Evolutionary conservation across 768 basidiomycete species (phyloP).

Genomic region (Pulveroboletus sp.): DNA sequence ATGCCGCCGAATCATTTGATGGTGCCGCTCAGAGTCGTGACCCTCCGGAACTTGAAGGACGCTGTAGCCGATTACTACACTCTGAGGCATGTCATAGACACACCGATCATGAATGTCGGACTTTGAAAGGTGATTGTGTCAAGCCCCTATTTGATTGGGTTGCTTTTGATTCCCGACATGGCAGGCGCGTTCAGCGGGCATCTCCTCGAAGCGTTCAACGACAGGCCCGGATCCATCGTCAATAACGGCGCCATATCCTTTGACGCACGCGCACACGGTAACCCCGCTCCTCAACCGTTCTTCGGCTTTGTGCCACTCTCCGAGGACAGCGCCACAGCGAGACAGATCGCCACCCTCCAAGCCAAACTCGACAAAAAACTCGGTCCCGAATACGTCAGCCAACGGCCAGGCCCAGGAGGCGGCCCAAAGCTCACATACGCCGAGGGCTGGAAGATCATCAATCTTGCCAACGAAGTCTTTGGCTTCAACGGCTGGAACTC

Average conservation of each 20-base stretch:
- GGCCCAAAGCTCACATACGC: slow-evolving; percentile 89
- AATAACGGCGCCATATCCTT: slow-evolving; percentile 60
- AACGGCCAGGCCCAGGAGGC: slow-evolving; percentile 82
- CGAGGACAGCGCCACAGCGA: slow-evolving; percentile 54
- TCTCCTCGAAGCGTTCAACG: slow-evolving; percentile 44
- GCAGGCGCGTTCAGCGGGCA: slow-evolving; percentile 59
- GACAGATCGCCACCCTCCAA: slow-evolving; percentile 64
- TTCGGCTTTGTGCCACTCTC: slow-evolving; percentile 33
- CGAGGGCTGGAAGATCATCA: slow-evolving; percentile 98
- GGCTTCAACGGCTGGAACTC: slow-evolving; percentile 97
- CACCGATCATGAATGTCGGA: no score
- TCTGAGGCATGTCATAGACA: no score
- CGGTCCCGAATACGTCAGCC: slow-evolving; percentile 91
- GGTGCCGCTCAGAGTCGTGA: no score
- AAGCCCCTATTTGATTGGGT: no score
- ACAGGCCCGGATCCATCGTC: slow-evolving; percentile 32
- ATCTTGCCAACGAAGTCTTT: slow-evolving; percentile 96
- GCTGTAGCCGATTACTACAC: no score
- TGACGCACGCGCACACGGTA: slow-evolving; percentile 51
- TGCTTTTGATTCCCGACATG: slow-evolving; percentile 37
- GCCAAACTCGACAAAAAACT: slow-evolving; percentile 81
- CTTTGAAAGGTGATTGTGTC: no score
- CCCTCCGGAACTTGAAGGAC: no score
- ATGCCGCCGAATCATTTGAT: no score
- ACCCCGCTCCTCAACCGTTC: slow-evolving; percentile 13